Percentiles rank a stretch among this genome's conserved stretches.
phyloP scores from a whole-genome alignment of 2,329 filamentous ascomycete genomes.

The Hortaea sp. region DNA sequence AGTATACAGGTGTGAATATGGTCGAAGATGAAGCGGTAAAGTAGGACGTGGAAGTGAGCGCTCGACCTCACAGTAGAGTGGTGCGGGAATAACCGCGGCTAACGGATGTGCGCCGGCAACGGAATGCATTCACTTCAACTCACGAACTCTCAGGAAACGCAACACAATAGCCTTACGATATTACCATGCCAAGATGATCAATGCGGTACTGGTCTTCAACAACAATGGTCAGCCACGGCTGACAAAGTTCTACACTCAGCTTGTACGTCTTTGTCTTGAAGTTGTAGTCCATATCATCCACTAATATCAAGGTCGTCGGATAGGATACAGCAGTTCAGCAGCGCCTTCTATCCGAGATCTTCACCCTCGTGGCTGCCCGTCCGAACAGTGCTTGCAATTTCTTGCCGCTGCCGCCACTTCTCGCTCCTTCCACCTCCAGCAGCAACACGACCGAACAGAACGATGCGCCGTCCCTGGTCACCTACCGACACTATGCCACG shows the following conservation, averaged over 20 bases:
- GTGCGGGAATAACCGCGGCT: too few relatives aligned
- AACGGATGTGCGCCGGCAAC: too few relatives aligned
- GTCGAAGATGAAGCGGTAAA: too few relatives aligned
- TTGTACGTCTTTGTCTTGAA: slow-evolving; percentile 46
- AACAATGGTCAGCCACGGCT: slow-evolving; percentile 92
- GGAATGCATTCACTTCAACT: too few relatives aligned
- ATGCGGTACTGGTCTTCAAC: slow-evolving; percentile 97
- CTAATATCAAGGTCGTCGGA: slow-evolving; percentile 1
- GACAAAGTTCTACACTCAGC: slow-evolving; percentile 97
- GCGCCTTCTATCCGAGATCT: slow-evolving; percentile 93
- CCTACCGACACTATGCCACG: slow-evolving; percentile 95
- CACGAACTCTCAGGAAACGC: too few relatives aligned
- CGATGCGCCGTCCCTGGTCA: slow-evolving; percentile 88
- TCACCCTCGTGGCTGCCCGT: slow-evolving; percentile 85
- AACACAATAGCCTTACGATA: too few relatives aligned
- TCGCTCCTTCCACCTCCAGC: slow-evolving; percentile 12
- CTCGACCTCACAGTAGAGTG: too few relatives aligned
- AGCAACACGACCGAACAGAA: slow-evolving; percentile 50
- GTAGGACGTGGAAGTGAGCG: too few relatives aligned
- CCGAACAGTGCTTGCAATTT: slow-evolving; percentile 95
- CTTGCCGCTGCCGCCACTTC: slow-evolving; percentile 50
- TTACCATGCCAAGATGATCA: slow-evolving; percentile 66
- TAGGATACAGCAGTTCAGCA: slow-evolving; percentile 97
- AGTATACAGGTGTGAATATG: too few relatives aligned
- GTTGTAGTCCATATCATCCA: not conserved